Base-by-base conservation (phyloP, 495 filamentous ascomycete genomes). In the Daldinia caldariorum region DNA sequence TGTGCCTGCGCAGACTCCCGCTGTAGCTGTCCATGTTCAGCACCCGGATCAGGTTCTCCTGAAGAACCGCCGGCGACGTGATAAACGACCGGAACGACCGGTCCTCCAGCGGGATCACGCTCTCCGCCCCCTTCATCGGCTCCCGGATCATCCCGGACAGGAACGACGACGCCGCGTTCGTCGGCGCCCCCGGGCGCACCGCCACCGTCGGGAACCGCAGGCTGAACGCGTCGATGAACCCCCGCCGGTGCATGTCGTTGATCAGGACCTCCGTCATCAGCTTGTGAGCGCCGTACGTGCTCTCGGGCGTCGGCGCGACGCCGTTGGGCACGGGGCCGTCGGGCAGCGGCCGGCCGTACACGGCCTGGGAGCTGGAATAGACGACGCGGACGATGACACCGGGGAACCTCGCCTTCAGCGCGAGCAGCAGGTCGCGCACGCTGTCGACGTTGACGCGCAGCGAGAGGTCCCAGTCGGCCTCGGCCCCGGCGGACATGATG, bases 211-310 rank as follows among this genome's bases (percentile, higher is more conserved):
- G 92, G 29, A 95, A 87, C 1, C 92, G 87, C 53, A 90, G 82
- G 13, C 84, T 81, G 8, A 90, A 83, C 0, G 85, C 92, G 67
- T 93, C 87, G 49, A 95, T 70, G 74, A 88, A 88, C 0, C 89
- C 89, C 39, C 87, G 85, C 6, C 92, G 86, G 32, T 89, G 89
- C 79, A 91, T 89, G 71, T 94, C 92, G 73, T 92, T 94, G 71
- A 95, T 76, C 29, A 92, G 80, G 9, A 83, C 84, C 81, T 95
- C 92, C 69, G 85, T 84, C 67, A 93, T 88, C 69, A 93, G 83
- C 79, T 95, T 95, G 81, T 94, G 89, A 56, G 90, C 85, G 54
- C 92, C 92, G 74, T 94, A 94, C 10, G 88, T 90, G 8, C 88
- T 86, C 61, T 87, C 81, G 6, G 92, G 92, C 13, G 88, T 87